Conservation (phyloP, 176 grass and related monocot species). For the Avena eriantha region DNA sequence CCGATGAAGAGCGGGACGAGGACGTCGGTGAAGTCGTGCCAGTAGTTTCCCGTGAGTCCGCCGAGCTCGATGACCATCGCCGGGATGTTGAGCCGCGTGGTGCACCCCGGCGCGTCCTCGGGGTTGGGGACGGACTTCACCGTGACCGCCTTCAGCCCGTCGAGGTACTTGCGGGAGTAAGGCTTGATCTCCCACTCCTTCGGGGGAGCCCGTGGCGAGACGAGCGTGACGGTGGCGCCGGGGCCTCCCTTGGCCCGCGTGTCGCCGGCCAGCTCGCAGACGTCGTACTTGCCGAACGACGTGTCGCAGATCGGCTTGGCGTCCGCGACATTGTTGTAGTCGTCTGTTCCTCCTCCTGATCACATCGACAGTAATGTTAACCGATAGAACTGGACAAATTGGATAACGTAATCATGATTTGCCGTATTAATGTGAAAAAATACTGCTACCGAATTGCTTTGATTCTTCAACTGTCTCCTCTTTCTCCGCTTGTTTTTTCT, state of each 20-base stretch:
- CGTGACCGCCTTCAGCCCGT: conserved; percentile 51
- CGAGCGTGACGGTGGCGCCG: conserved; percentile 34
- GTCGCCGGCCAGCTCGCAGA: conserved; percentile 63
- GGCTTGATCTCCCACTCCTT: conserved; percentile 64
- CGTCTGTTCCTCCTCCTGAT: conserved; percentile 48
- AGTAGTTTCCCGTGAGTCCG: conserved; percentile 72
- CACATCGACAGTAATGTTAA: not conserved
- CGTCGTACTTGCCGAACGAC: conserved; percentile 58
- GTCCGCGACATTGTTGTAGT: conserved; percentile 40
- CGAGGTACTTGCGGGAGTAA: conserved; percentile 69
- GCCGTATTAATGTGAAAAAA: not conserved
- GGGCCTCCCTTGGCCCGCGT: conserved; percentile 13
- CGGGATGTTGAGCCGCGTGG: conserved; percentile 42
- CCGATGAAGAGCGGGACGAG: conserved; percentile 66
- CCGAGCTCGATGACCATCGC: conserved; percentile 70
- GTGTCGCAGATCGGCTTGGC: conserved; percentile 58
- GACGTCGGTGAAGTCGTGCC: conserved; percentile 77
- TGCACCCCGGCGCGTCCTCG: conserved; percentile 41
- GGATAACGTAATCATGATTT: not conserved
- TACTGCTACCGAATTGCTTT: conserved; percentile 33
- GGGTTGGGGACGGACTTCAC: conserved; percentile 41
- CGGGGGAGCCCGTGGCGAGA: conserved; percentile 33
- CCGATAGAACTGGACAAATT: not conserved
- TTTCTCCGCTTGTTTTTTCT: not conserved
- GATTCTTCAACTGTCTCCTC: conserved; percentile 8